Conservation (phyloP, 1,284 basidiomycete species). For the Porodaedalea pini region DNA sequence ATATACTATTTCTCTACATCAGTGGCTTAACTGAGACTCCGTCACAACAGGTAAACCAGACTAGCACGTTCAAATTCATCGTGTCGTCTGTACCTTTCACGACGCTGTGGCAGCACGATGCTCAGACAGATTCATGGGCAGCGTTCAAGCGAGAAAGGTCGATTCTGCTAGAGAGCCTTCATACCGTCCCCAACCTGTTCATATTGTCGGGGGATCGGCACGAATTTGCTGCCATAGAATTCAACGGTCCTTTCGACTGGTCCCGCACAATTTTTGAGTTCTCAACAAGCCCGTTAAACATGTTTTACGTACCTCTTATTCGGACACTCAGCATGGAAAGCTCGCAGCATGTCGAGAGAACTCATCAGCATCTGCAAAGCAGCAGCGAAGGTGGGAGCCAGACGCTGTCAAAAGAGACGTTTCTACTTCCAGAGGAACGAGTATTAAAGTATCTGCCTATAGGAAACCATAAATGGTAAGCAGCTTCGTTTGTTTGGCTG, state of each 20-base stretch:
- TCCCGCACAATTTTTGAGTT: conserved; percentile 48
- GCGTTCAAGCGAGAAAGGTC: conserved; percentile 64
- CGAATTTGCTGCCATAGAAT: conserved; percentile 75
- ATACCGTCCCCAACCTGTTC: conserved; percentile 71
- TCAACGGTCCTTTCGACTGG: conserved; percentile 39
- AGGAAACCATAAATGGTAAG: conserved; percentile 65
- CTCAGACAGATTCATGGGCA: conserved; percentile 68
- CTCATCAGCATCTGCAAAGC: conserved; percentile 22
- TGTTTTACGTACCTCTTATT: conserved; percentile 66
- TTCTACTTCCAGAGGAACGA: conserved; percentile 50
- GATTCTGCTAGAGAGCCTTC: conserved; percentile 51
- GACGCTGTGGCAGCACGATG: conserved; percentile 70
- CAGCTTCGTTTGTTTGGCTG: not conserved
- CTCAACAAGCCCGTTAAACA: conserved; percentile 65
- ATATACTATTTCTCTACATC: conserved; percentile 16
- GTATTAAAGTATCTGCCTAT: conserved; percentile 61
- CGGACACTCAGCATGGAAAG: conserved; percentile 47
- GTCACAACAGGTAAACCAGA: conserved; percentile 60
- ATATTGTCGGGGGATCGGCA: conserved; percentile 72
- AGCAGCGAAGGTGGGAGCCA: conserved; percentile 28
- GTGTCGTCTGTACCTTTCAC: conserved; percentile 78
- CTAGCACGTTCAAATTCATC: conserved; percentile 80
- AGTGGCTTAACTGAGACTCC: not conserved
- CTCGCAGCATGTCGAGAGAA: conserved; percentile 39
- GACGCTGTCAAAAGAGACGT: conserved; percentile 26